phyloP scores from a whole-genome alignment of 352 stramenopile genomes.

The Globisporangium canariense region DNA sequence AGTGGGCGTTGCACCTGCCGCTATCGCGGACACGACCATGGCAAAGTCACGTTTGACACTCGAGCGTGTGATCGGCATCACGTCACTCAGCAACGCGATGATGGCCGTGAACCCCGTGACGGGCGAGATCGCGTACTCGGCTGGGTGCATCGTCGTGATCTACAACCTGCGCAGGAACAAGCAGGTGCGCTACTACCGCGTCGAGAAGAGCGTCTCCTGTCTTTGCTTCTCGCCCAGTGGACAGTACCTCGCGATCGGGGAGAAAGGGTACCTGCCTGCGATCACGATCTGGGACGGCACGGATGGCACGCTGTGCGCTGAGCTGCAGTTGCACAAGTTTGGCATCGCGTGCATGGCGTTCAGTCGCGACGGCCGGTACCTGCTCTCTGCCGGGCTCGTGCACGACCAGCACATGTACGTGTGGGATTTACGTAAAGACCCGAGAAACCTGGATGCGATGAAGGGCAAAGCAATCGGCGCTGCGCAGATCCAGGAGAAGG shows the following conservation, averaged over 20 bases:
- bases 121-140: slow-evolving; percentile 82
- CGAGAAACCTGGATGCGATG: slow-evolving; percentile 17
- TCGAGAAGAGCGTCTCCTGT: slow-evolving; percentile 81
- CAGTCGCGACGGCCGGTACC: slow-evolving; percentile 48
- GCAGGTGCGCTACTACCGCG: slow-evolving; percentile 86
- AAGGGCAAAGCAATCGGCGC: slow-evolving; percentile 37
- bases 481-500: slow-evolving; percentile 60
- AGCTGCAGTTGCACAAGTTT: slow-evolving; percentile 82
- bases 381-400: slow-evolving; percentile 74
- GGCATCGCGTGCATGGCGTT: slow-evolving; percentile 82
- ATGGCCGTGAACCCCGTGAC: slow-evolving; percentile 73
- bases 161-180: slow-evolving; percentile 86
- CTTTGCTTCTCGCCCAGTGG: slow-evolving; percentile 82
- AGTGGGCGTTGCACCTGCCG: slow-evolving; percentile 4
- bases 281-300: slow-evolving; percentile 87
- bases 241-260: slow-evolving; percentile 83
- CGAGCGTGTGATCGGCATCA: slow-evolving; percentile 79
- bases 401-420: slow-evolving; percentile 81
- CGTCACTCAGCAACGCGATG: slow-evolving; percentile 68
- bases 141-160: slow-evolving; percentile 88
- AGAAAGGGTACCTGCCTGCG: slow-evolving; percentile 78
- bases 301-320: slow-evolving; percentile 72
- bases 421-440: slow-evolving; percentile 52
- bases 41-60: slow-evolving; percentile 58
- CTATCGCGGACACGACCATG: slow-evolving; percentile 6